Evolutionary conservation across 192 early-diverging fungal genomes (phyloP).

Genomic region (Radiomyces spectabilis): DNA sequence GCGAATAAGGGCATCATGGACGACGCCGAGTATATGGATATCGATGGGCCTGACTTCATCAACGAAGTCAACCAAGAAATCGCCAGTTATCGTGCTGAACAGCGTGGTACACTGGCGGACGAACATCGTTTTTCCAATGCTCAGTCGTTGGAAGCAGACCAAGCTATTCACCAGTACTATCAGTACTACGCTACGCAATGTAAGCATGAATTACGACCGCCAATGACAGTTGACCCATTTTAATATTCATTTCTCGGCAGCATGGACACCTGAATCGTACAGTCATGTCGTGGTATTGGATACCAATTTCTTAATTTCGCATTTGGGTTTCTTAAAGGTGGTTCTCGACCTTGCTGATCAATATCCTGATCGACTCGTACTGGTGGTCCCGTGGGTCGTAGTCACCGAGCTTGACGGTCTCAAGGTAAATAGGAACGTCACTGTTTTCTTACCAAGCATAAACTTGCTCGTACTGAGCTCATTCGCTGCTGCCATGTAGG

Average conservation of each 20-base stretch:
- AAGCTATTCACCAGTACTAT: no score
- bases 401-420: conserved; percentile 49
- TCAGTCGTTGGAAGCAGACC: background rate
- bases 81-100: background rate
- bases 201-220: background rate
- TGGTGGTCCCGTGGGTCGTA: conserved; percentile 53
- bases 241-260: background rate
- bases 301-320: conserved; percentile 49
- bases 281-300: conserved; percentile 32
- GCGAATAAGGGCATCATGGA: no score
- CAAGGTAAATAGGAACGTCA: no score
- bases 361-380: conserved; percentile 11
- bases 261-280: background rate
- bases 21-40: conserved; percentile 23
- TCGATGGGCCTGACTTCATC: conserved; percentile 29
- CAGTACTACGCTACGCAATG: no score
- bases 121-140: background rate
- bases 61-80: conserved; percentile 13
- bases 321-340: conserved; percentile 37
- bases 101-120: background rate
- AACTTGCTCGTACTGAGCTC: no score
- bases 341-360: conserved; percentile 14
- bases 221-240: background rate
- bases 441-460: no score
- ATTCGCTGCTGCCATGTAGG: no score